phyloP scores from a whole-genome alignment of 148 eudicot species.

The Arbutus unedo region DNA sequence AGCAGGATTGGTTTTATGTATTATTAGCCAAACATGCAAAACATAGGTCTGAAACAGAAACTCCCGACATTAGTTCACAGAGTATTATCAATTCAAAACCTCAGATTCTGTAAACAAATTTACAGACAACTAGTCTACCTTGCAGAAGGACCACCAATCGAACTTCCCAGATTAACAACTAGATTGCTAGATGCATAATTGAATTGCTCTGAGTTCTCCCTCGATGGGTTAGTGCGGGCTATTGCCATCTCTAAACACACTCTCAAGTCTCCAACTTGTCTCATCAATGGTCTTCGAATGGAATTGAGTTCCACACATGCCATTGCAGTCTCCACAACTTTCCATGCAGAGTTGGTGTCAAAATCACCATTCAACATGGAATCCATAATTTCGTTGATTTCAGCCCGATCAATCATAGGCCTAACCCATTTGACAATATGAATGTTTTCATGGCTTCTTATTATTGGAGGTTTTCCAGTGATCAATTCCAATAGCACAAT shows the following conservation, averaged over 20 bases:
- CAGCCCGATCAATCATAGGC: neutral
- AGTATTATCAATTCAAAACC: no score
- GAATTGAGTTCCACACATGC: neutral
- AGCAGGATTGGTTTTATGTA: no score
- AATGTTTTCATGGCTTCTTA: neutral
- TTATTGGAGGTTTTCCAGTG: neutral
- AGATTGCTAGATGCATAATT: no score
- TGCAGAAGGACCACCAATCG: no score
- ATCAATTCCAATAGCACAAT: conserved; percentile 14
- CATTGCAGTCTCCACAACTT: conserved; percentile 10
- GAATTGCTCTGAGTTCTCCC: no score
- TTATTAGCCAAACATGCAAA: no score
- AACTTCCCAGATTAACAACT: no score
- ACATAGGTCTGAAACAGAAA: no score
- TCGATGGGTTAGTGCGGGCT: neutral
- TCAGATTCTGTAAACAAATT: no score
- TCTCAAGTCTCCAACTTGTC: neutral
- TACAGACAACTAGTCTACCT: no score
- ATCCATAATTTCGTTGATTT: neutral
- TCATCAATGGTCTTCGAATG: neutral
- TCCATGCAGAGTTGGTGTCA: conserved; percentile 2
- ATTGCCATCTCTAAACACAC: neutral
- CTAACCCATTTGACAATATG: neutral
- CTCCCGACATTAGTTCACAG: no score
- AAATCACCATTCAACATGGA: neutral